Evolutionary conservation across 2,329 filamentous ascomycete species (phyloP), one percentile per base, ranked within the genome.

Genomic region (Exophiala viscosa): DNA sequence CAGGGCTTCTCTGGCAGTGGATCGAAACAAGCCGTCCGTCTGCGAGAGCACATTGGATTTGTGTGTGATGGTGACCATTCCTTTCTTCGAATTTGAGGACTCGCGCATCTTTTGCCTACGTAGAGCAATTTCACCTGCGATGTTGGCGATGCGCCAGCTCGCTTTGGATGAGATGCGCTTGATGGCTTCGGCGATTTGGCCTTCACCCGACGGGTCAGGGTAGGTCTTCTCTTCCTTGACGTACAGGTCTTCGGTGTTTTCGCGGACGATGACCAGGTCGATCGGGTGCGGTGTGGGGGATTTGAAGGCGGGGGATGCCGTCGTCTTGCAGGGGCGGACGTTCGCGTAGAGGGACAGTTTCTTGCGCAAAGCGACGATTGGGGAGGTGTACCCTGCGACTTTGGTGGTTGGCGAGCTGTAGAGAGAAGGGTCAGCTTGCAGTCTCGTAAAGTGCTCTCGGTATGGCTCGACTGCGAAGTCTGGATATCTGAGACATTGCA

Each of bases 221-320:
- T 83, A 86, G 17, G 90, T 96, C 70, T 79, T 86, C 77, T 99
- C 93, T 71, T 97, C 88, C 77, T 97, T 97, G 65, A 99, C 92
- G 73, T 96, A 96, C 36, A 99, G 81, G 70, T 99, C 93, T 76
- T 99, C 93, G 31, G 93, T 99, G 78, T 99, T 99, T 75, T 99
- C 93, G 61, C 93, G 88, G 50, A 97, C 93, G 66, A 97, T 99
- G 66, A 99, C 93, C 71, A 99, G 86, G 75, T 99, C 93, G 67
- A 96, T 90, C 59, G 87, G 86, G 65, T 78, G 80, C 41, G 73
- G 63, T 5, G 55, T 59, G 45, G 69, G 69, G 8, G 72, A 70
- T 51, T 68, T 65, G 31, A 67, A 69, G 58, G 69, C 67, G 42
- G 65, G 67, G 23, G 70, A 71, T 49, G 82, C 80, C 32, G 83